phyloP scores from a whole-genome alignment of 78 protist genomes.

The Trichosphaerium sp. region DNA sequence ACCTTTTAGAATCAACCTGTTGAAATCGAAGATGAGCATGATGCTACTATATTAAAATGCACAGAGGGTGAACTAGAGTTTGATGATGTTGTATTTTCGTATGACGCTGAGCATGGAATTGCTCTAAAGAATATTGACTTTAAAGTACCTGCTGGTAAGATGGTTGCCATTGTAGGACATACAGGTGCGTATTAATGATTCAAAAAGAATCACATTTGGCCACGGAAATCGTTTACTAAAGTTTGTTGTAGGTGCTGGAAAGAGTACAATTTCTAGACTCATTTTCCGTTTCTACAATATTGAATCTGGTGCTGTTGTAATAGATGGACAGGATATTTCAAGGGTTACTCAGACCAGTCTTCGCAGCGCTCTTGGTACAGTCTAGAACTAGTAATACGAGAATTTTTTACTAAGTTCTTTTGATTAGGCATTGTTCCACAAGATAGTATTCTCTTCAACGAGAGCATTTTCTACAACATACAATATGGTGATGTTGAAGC shows the following conservation, averaged over 20 bases:
- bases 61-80: too few species aligned
- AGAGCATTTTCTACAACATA: slow-evolving; percentile 62
- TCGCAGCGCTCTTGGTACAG: slow-evolving; percentile 24
- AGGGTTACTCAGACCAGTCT: slow-evolving; percentile 6
- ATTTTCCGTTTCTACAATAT: slow-evolving; percentile 66
- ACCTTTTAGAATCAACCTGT: too few species aligned
- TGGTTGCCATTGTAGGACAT: slow-evolving; percentile 85
- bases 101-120: too few species aligned
- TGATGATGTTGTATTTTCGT: too few species aligned
- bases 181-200: too few species aligned
- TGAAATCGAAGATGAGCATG: too few species aligned
- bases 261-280: slow-evolving; percentile 39
- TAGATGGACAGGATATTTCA: slow-evolving; percentile 66
- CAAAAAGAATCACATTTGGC: too few species aligned
- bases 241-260: too few species aligned
- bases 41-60: too few species aligned
- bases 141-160: slow-evolving; percentile 51
- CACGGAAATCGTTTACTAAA: too few species aligned
- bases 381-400: too few species aligned
- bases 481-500: slow-evolving; percentile 51
- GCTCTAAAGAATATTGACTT: slow-evolving; percentile 14
- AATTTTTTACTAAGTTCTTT: too few species aligned
- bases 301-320: slow-evolving; percentile 39
- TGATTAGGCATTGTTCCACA: background rate
- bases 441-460: slow-evolving; percentile 51